These are phyloP conservation scores for Plasmodium reichenowi DNA, from an alignment of 169 alveolate species.

Conservation along the genomic window DNA sequence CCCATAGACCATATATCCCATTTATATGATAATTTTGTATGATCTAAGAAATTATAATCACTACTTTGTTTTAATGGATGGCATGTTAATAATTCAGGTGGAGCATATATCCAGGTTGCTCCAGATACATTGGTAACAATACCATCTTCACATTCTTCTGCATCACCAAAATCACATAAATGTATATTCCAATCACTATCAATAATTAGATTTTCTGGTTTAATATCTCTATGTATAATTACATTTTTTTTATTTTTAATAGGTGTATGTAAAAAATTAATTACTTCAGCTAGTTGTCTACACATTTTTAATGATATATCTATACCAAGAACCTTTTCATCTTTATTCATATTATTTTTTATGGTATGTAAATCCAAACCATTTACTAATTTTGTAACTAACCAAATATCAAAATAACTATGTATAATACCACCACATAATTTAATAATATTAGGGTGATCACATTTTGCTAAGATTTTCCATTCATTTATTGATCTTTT, in stretches of 20 bases:
- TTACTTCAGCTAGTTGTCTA: conserved; percentile 89
- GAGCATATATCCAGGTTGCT: conserved; percentile 95
- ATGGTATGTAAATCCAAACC: conserved; percentile 92
- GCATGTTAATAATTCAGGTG: conserved; percentile 89
- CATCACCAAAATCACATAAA: conserved; percentile 90
- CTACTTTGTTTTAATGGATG: conserved; percentile 82
- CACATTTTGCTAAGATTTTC: conserved; percentile 87
- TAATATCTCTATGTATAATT: conserved; percentile 87
- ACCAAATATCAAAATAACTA: conserved; percentile 92
- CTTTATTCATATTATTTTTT: conserved; percentile 82
- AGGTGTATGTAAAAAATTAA: conserved; percentile 89
- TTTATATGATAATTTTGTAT: conserved; percentile 80
- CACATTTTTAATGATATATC: conserved; percentile 87
- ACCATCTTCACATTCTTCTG: conserved; percentile 89
- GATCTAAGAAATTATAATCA: conserved; percentile 52
- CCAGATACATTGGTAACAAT: conserved; percentile 88
- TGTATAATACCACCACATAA: conserved; percentile 91
- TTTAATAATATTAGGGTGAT: conserved; percentile 86
- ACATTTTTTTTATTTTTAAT: conserved; percentile 81
- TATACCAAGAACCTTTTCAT: conserved; percentile 53
- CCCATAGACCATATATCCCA: conserved; percentile 93
- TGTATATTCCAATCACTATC: conserved; percentile 84
- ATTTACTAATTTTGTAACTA: conserved; percentile 86
- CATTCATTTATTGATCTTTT: conserved; percentile 91
- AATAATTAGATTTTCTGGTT: conserved; percentile 88